phyloP scores from a whole-genome alignment of 2,329 filamentous ascomycete species.

The Thielaviopsis punctulata region DNA sequence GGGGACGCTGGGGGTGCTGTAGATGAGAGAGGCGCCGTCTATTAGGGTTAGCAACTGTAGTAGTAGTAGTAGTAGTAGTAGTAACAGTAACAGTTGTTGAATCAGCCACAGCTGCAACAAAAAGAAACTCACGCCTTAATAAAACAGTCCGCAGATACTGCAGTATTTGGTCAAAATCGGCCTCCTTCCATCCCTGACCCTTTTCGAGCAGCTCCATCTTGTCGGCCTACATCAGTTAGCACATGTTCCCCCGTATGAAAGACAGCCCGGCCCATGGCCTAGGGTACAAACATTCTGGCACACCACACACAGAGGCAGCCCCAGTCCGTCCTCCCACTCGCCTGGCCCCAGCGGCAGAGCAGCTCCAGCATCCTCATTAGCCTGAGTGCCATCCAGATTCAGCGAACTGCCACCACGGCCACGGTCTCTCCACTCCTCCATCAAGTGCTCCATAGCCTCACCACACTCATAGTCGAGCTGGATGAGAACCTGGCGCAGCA shows the following conservation, averaged over 20 bases:
- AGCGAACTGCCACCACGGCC: slow-evolving; percentile 46
- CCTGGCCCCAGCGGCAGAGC: slow-evolving; percentile 67
- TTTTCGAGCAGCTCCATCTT: slow-evolving; percentile 83
- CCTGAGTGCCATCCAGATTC: slow-evolving; percentile 45
- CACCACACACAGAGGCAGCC: slow-evolving; percentile 80
- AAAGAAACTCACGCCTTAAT: slow-evolving; percentile 51
- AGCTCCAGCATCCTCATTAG: slow-evolving; percentile 46
- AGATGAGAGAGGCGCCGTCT: slow-evolving; percentile 76
- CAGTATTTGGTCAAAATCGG: slow-evolving; percentile 88
- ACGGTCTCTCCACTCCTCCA: slow-evolving; percentile 61
- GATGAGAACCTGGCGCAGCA: slow-evolving; percentile 60
- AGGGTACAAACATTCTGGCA: slow-evolving; percentile 62
- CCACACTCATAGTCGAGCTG: slow-evolving; percentile 62
- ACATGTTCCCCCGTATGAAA: neutral
- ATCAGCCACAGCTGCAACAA: too few species aligned
- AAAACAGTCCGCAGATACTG: slow-evolving; percentile 84
- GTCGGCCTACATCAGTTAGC: slow-evolving; percentile 40
- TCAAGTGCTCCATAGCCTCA: slow-evolving; percentile 71
- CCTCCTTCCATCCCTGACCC: slow-evolving; percentile 84
- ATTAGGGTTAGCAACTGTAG: slow-evolving; percentile 12
- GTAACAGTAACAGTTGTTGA: too few species aligned
- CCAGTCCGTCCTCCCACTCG: slow-evolving; percentile 83
- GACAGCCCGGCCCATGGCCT: neutral
- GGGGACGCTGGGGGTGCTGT: slow-evolving; percentile 59
- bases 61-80: slow-evolving; percentile 10